A percentile compares a stretch with the other conserved stretches of the same genome.
Conservation (phyloP, 345 rosid genomes). For the Moricandia arvensis region DNA sequence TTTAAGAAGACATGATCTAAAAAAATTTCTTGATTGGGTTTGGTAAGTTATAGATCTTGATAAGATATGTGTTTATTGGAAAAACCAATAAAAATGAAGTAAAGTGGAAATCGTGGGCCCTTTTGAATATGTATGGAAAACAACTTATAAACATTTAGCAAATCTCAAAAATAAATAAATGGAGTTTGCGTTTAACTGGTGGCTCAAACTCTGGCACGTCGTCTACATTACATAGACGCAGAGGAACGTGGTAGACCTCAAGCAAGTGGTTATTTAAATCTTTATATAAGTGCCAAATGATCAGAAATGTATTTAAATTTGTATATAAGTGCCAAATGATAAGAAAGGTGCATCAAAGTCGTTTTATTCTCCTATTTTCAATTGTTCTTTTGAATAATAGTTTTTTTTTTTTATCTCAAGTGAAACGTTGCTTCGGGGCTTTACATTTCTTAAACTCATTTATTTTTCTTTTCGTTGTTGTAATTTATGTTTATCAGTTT, state of each 20-base stretch:
- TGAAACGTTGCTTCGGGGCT: no score
- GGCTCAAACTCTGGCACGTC: slow-evolving; percentile 14
- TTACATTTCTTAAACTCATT: no score
- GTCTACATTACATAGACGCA: background rate
- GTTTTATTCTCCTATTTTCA: no score
- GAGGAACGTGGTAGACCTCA: background rate
- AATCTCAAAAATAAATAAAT: background rate
- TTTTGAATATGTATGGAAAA: slow-evolving; percentile 15
- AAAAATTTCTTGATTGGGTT: slow-evolving; percentile 1
- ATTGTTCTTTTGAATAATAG: no score
- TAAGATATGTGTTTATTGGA: slow-evolving; percentile 17
- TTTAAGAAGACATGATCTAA: background rate
- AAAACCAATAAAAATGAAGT: slow-evolving; percentile 24
- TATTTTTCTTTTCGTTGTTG: no score
- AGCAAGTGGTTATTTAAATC: background rate
- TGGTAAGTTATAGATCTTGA: background rate
- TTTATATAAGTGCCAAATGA: background rate
- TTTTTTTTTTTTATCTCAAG: no score
- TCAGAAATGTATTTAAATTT: no score
- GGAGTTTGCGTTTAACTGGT: slow-evolving; percentile 12
- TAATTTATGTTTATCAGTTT: no score
- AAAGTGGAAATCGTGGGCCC: slow-evolving; percentile 29
- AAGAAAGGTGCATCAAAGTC: no score
- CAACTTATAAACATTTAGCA: background rate
- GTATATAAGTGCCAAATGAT: no score